Conservation (phyloP, 139 green algal species). For the Gonium pectorale region DNA sequence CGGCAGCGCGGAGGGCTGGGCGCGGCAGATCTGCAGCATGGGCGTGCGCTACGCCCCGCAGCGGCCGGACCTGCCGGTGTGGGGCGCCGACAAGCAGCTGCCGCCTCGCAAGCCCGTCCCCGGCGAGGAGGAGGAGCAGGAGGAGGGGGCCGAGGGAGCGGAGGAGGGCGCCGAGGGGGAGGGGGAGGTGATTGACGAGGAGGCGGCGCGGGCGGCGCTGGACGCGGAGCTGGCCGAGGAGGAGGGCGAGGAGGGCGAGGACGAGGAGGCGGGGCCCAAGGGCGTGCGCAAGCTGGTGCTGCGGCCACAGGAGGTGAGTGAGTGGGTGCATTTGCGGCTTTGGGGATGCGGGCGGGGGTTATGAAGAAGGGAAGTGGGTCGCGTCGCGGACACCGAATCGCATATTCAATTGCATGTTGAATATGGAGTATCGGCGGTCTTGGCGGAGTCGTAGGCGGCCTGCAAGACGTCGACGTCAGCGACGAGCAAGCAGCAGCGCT, state of each 20-base stretch:
- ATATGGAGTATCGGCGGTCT: no score
- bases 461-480: no score
- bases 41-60: constrained; percentile 3
- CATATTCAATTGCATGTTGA: no score
- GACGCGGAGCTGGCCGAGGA: neutral
- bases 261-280: neutral
- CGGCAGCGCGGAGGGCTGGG: constrained; percentile 74
- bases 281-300: constrained; percentile 34
- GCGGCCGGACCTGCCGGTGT: neutral
- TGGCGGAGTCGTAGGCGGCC: no score
- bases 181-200: neutral
- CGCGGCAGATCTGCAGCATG: constrained; percentile 29
- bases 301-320: constrained; percentile 11
- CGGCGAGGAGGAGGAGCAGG: neutral
- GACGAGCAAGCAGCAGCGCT: no score
- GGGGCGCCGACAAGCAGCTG: neutral
- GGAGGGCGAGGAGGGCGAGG: constrained; percentile 4
- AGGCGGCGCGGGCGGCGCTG: neutral
- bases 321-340: neutral
- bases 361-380: no score
- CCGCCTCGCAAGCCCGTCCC: no score
- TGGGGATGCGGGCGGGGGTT: no score
- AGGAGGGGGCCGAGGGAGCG: neutral
- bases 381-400: no score
- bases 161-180: neutral